Conservation (phyloP, 257 asterid species). For the Capsicum pubescens region DNA sequence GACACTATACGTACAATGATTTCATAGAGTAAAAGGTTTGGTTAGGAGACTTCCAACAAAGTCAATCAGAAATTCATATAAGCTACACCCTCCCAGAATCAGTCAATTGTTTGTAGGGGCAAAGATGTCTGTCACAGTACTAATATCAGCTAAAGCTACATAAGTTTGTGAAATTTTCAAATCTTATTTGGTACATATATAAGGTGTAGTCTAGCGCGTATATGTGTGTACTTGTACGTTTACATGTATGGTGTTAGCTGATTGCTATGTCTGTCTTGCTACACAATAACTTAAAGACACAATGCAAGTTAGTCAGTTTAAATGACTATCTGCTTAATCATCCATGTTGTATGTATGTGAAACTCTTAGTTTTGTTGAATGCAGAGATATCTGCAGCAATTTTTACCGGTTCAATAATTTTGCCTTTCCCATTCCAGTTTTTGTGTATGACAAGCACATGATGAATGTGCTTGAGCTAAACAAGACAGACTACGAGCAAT, state of each 20-base stretch:
- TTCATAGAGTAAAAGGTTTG: no score
- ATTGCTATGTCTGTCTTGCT: background rate
- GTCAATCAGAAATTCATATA: background rate
- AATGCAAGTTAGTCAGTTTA: background rate
- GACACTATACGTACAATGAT: background rate
- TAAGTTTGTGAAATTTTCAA: background rate
- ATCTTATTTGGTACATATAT: background rate
- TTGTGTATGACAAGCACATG: constrained; percentile 76
- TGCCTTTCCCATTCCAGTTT: constrained; percentile 47
- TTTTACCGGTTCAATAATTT: background rate
- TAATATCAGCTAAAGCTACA: constrained; percentile 12
- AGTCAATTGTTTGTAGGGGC: constrained; percentile 27
- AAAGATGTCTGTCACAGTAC: background rate
- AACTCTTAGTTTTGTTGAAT: background rate
- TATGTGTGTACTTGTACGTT: background rate
- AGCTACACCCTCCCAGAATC: constrained; percentile 21
- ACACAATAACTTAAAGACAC: no score
- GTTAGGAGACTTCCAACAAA: no score
- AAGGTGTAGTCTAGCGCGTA: background rate
- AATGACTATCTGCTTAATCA: background rate
- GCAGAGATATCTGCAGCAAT: background rate
- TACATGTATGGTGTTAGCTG: background rate
- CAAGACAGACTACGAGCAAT: constrained; percentile 62
- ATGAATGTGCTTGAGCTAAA: constrained; percentile 80
- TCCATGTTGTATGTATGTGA: background rate